Base-by-base conservation (phyloP, 2,329 filamentous ascomycete species). In the Penicillium sp. region DNA sequence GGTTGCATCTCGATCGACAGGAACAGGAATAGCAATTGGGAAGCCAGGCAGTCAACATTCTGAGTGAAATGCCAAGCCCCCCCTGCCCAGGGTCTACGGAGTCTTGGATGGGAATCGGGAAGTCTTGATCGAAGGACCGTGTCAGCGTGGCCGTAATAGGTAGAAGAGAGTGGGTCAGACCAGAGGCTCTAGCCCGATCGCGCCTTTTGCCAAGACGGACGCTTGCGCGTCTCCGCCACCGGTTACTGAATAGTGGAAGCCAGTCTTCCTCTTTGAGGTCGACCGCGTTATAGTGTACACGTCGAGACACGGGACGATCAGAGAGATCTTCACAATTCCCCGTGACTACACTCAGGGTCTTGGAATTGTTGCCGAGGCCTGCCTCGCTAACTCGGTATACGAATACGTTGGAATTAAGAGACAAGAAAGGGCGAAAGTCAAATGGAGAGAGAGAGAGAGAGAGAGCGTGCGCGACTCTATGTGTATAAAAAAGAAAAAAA, bases 191-290 rank as follows among this genome's bases (percentile, higher is more conserved):
- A 60, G 64, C 61, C 65, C 61, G 61, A 68, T 69, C 65, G 58
- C 55, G 57, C 53, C 33, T 56, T 50, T 47, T 62, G 68, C 68
- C 69, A 71, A 71, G 69, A 67, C 65, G 66, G 64, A 67, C 61
- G 68, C 68, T 71, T 71, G 69, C 69, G 69, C 68, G 69, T 70
- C 68, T 70, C 67, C 68, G 56, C 56, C 56, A 54, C 54, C 44
- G 36, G 41, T 31, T 33, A 38, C 15, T 41, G 46, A 24, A 29
- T 43, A 36, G 46, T 54, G 51, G 41, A 38, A 42, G 47, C 33
- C 57, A 47, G 45, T 51, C 41, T 38, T 46, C 38, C 48, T 31
- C 47, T 45, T 49, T 44, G 53, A 51, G 53, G 52, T 55, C 45
- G 57, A 57, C 54, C 50, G 52, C 52, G 54, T 59, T 49, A 44